Base-by-base conservation (phyloP, 768 basidiomycete species). In the Leccinum aurantiacum region DNA sequence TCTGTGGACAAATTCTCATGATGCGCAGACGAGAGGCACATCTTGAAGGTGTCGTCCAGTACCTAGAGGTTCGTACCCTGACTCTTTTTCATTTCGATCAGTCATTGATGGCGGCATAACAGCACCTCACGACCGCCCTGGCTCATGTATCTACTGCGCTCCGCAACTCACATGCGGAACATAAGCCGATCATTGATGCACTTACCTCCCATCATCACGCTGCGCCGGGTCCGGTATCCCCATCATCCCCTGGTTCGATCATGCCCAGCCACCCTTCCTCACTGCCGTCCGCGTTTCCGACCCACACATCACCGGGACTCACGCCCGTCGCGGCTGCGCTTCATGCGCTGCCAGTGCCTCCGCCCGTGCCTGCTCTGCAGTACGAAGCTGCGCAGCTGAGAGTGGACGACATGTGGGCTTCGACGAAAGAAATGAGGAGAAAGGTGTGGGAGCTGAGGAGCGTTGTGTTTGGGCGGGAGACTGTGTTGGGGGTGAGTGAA, bases 321-420 rank as follows among this genome's bases (percentile, higher is more conserved):
- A 62, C 67, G 48, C 82, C 71, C 48, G 63, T 72, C 4, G 53
- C 29, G 35, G 65, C 65, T 31, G 67, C 69, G 27, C 63, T 71
- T 83, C 71, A 86, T 4, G 63, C 62, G 11, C 60, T 71, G 27
- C 71, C 71, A 5, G 52, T 61, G 13, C 58, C 54, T 8, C 71
- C 71, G 0, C 63, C 71, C 13, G 70, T 75, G 4, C 71, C 66
- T 5, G 72, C 86, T 5, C 82, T 91, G 22, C 78, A 81, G 54
- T 92, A 92, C 70, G 89, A 90, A 69, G 80, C 84, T 7, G 85
- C 84, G 52, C 89, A 90, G 67, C 85, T 91, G 71, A 78, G 77
- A 57, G 79, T 87, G 14, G 78, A 79, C 25, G 84, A 87, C 31
- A 79, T 91, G 44, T 90, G 88, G 88, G 81, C 83, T 57, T 81